These are phyloP conservation scores for Murraya koenigii DNA, from an alignment of 345 rosid species.

Conservation along the genomic window DNA sequence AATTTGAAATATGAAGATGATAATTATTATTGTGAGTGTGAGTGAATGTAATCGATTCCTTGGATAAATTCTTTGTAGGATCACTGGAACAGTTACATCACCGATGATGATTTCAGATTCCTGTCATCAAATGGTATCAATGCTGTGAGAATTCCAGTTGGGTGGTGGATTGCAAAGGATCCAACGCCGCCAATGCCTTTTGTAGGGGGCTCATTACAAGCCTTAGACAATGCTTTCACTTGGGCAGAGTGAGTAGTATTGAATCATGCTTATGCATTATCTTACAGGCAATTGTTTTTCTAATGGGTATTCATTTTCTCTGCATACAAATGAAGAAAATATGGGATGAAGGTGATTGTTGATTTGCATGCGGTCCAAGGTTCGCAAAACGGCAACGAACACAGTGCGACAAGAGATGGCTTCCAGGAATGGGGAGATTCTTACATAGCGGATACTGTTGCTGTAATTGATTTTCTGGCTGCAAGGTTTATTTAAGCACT, in stretches of 20 bases:
- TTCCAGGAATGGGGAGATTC: conserved; percentile 38
- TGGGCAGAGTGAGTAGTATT: conserved; percentile 31
- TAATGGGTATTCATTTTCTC: not conserved
- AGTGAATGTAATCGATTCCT: not conserved
- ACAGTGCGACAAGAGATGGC: conserved; percentile 36
- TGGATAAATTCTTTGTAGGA: not conserved
- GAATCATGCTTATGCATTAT: not conserved
- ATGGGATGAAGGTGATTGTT: conserved; percentile 25
- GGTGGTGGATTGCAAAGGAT: conserved; percentile 3
- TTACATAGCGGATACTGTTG: conserved; percentile 24
- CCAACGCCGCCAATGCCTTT: conserved; percentile 25
- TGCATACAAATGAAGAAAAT: conserved; percentile 19
- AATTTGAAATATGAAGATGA: not conserved
- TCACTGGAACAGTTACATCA: not conserved
- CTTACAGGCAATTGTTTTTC: too few relatives aligned
- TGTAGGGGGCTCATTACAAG: conserved; percentile 29
- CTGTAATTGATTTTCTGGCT: conserved; percentile 37
- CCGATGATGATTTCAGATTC: not conserved
- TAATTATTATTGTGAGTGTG: not conserved
- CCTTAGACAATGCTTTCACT: conserved; percentile 31
- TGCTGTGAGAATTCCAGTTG: not conserved
- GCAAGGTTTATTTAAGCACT: not conserved
- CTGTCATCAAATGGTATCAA: not conserved
- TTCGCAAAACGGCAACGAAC: conserved; percentile 35
- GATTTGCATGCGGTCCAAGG: conserved; percentile 31